These are phyloP conservation scores for Penicillium hordei DNA, from an alignment of 2,329 filamentous ascomycete genomes.

Conservation along the genomic window DNA sequence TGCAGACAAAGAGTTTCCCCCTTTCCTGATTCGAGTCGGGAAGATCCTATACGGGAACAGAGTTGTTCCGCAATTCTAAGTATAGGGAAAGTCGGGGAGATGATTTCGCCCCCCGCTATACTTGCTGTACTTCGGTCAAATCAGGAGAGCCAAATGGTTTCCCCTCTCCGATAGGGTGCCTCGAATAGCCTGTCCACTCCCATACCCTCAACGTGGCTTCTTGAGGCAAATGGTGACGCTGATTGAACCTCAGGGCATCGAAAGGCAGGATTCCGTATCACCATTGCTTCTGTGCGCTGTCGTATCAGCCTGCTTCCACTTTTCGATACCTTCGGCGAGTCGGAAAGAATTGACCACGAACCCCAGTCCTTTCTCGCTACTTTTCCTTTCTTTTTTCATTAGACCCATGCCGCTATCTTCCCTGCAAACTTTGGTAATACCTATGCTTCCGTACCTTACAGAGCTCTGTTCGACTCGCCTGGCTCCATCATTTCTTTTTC, in stretches of 20 bases:
- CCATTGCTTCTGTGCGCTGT: constrained; percentile 24
- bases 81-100: constrained; percentile 20
- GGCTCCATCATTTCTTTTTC: constrained; percentile 24
- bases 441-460: constrained; percentile 27
- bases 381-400: constrained; percentile 22
- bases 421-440: constrained; percentile 22
- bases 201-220: constrained; percentile 24
- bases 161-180: constrained; percentile 23
- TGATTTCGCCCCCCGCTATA: constrained; percentile 12
- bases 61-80: constrained; percentile 2
- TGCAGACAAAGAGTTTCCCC: constrained; percentile 25
- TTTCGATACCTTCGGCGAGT: constrained; percentile 22
- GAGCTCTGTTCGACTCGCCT: constrained; percentile 23
- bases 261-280: constrained; percentile 25
- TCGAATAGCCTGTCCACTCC: constrained; percentile 14
- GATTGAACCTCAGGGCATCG: constrained; percentile 14
- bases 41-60: neutral
- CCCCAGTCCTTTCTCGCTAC: constrained; percentile 23
- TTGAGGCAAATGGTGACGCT: constrained; percentile 25
- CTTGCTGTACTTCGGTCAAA: constrained; percentile 1
- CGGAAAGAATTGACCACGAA: constrained; percentile 27
- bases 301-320: constrained; percentile 22
- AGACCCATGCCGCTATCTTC: constrained; percentile 18
- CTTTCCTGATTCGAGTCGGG: neutral
- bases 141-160: neutral